Percentiles rank a stretch among this genome's conserved stretches.
These are phyloP conservation scores for Oropetium thomaeum DNA, from an alignment of 176 grass and related monocot genomes.

Conservation along the genomic window DNA sequence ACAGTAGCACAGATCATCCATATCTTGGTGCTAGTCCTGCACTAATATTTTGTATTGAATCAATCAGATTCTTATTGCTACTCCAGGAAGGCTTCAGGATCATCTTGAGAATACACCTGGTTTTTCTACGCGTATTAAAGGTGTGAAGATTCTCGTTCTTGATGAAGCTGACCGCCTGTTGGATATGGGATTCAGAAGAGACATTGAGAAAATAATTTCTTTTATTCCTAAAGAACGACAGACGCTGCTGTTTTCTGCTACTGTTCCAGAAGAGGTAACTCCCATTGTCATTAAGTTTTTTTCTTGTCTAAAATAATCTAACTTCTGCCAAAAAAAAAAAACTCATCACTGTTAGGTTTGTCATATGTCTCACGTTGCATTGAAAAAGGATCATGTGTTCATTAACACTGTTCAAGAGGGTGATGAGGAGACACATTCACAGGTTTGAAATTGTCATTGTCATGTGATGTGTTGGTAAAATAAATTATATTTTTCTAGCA, in stretches of 20 bases:
- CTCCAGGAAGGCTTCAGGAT: slow-evolving; percentile 87
- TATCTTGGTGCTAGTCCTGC: slow-evolving; percentile 11
- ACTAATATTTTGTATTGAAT: slow-evolving; percentile 24
- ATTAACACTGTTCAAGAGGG: slow-evolving; percentile 93
- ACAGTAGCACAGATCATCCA: neutral
- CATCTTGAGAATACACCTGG: slow-evolving; percentile 94
- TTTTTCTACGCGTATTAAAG: slow-evolving; percentile 71
- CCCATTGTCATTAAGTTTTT: slow-evolving; percentile 22
- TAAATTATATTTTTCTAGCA: slow-evolving; percentile 2
- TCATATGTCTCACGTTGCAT: slow-evolving; percentile 79
- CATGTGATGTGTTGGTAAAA: slow-evolving; percentile 27
- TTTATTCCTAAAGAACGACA: slow-evolving; percentile 84
- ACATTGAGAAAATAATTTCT: slow-evolving; percentile 89
- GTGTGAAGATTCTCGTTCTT: slow-evolving; percentile 86
- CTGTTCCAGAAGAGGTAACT: slow-evolving; percentile 79
- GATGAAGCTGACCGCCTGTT: slow-evolving; percentile 95
- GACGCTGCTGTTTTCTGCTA: slow-evolving; percentile 95
- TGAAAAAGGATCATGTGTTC: slow-evolving; percentile 75
- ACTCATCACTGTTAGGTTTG: slow-evolving; percentile 52
- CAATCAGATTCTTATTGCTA: slow-evolving; percentile 86
- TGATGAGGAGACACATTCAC: slow-evolving; percentile 83
- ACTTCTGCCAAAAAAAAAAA: slow-evolving; percentile 4
- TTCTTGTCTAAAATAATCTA: slow-evolving; percentile 25
- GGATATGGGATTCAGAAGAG: slow-evolving; percentile 96
- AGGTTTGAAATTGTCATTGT: slow-evolving; percentile 47